Conservation (phyloP, 192 early-diverging fungal genomes). For the Linnemannia schmuckeri region DNA sequence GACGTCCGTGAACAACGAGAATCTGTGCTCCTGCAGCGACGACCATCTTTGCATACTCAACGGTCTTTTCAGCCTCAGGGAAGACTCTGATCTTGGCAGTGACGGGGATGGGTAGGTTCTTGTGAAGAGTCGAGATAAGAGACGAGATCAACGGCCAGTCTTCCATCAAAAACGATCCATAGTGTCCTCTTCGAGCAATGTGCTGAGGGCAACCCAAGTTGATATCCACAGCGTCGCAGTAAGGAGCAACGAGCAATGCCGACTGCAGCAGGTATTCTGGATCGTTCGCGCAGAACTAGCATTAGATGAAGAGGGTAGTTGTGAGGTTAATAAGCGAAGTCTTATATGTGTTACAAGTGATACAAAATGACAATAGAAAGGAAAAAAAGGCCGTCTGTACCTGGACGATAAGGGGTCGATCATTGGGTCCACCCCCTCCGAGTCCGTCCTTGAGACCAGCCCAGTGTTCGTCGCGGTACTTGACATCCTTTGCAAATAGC, state of each 20-base stretch:
- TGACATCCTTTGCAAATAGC: slow-evolving; percentile 78
- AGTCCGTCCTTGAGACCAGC: slow-evolving; percentile 58
- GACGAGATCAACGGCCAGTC: slow-evolving; percentile 87
- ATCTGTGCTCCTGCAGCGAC: slow-evolving; percentile 92
- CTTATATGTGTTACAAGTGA: neutral
- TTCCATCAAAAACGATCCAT: slow-evolving; percentile 95
- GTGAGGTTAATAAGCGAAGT: neutral
- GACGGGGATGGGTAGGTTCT: slow-evolving; percentile 87
- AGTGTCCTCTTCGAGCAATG: slow-evolving; percentile 92
- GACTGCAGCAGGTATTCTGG: slow-evolving; percentile 85
- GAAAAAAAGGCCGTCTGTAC: slow-evolving; percentile 34
- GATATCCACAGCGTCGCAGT: slow-evolving; percentile 95
- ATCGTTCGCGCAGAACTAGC: slow-evolving; percentile 97
- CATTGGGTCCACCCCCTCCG: slow-evolving; percentile 66
- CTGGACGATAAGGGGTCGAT: slow-evolving; percentile 89
- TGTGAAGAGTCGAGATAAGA: slow-evolving; percentile 74
- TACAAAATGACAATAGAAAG: neutral
- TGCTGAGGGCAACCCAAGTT: slow-evolving; percentile 98
- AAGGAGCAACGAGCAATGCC: slow-evolving; percentile 81
- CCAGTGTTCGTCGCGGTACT: slow-evolving; percentile 85
- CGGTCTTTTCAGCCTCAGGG: slow-evolving; percentile 89
- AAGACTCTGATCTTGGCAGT: slow-evolving; percentile 97
- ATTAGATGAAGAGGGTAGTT: neutral
- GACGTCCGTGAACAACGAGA: slow-evolving; percentile 94
- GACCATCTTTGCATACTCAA: slow-evolving; percentile 96